A percentile compares a stretch with the other conserved stretches of the same genome.
Conservation (phyloP, 495 filamentous ascomycete genomes). For the Choiromyces venosus region DNA sequence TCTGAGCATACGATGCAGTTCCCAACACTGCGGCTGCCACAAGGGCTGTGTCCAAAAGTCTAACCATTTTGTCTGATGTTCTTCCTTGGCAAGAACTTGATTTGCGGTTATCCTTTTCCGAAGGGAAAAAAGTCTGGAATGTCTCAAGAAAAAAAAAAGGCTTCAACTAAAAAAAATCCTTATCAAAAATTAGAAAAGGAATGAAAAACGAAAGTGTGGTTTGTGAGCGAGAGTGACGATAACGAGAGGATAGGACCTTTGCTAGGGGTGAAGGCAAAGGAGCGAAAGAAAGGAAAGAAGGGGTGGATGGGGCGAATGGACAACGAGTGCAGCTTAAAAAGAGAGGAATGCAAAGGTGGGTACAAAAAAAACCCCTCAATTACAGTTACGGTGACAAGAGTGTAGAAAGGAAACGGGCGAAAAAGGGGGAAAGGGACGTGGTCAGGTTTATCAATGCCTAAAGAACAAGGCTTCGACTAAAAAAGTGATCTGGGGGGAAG, state of each 20-base stretch:
- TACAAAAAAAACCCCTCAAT: constrained; percentile 10
- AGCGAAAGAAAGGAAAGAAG: constrained; percentile 9
- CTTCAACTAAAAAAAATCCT: constrained; percentile 6
- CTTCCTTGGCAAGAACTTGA: not conserved
- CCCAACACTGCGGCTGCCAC: constrained; percentile 28
- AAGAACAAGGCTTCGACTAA: not conserved
- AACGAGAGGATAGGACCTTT: constrained; percentile 15
- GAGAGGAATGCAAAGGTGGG: constrained; percentile 21
- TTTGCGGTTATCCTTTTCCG: not conserved
- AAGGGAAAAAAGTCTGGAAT: not conserved
- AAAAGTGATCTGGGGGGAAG: not conserved
- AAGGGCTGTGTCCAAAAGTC: constrained; percentile 41
- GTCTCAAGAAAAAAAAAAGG: constrained; percentile 9
- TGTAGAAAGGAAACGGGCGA: constrained; percentile 14
- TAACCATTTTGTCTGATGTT: constrained; percentile 31
- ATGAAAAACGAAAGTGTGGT: not conserved
- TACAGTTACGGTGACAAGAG: constrained; percentile 24
- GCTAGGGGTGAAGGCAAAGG: constrained; percentile 9
- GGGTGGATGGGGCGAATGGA: too few relatives aligned
- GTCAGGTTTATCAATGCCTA: not conserved
- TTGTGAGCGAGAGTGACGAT: not conserved
- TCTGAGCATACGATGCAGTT: constrained; percentile 38
- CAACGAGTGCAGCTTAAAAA: constrained; percentile 30
- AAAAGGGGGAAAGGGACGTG: constrained; percentile 11
- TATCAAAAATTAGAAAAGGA: not conserved